Percentiles rank a stretch among this genome's conserved stretches.
Evolutionary conservation across 129 eudicot species (phyloP).

Genomic region (Tagetes erecta): DNA sequence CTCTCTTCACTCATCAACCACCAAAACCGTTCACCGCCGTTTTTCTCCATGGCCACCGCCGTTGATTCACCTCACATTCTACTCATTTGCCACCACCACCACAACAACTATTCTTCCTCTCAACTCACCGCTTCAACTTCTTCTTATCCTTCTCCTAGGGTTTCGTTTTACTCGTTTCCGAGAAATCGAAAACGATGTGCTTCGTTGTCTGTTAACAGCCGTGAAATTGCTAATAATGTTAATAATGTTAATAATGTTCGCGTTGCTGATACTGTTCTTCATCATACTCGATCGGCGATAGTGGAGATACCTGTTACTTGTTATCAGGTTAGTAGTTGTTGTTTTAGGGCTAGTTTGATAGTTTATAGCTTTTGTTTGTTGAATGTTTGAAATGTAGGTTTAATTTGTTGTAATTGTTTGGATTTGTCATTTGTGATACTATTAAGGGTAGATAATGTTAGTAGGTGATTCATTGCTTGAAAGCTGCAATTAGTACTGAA

Average conservation of each 20-base stretch:
- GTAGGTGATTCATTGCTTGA: background rate
- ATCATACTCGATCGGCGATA: slow-evolving; percentile 31
- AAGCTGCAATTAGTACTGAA: slow-evolving; percentile 15
- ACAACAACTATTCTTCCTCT: background rate
- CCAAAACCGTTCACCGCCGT: background rate
- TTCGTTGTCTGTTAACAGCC: slow-evolving; percentile 29
- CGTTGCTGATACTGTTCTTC: slow-evolving; percentile 33
- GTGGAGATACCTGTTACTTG: slow-evolving; percentile 87
- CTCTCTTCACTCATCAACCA: background rate
- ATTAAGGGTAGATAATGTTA: background rate
- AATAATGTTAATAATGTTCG: slow-evolving; percentile 21
- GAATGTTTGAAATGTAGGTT: slow-evolving; percentile 20
- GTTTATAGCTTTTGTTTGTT: background rate
- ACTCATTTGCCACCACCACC: slow-evolving; percentile 10
- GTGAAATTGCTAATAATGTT: slow-evolving; percentile 37
- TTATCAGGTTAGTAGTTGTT: slow-evolving; percentile 56
- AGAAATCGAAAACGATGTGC: slow-evolving; percentile 21
- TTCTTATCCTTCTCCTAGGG: slow-evolving; percentile 44
- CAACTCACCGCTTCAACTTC: background rate
- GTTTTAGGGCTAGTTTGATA: background rate
- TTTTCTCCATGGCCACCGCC: slow-evolving; percentile 26
- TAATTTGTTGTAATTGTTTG: background rate
- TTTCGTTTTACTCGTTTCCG: slow-evolving; percentile 24
- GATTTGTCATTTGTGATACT: background rate
- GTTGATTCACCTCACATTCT: slow-evolving; percentile 11